Conservation (phyloP, 108 stramenopile species). For the Discostella pseudostelligera region DNA sequence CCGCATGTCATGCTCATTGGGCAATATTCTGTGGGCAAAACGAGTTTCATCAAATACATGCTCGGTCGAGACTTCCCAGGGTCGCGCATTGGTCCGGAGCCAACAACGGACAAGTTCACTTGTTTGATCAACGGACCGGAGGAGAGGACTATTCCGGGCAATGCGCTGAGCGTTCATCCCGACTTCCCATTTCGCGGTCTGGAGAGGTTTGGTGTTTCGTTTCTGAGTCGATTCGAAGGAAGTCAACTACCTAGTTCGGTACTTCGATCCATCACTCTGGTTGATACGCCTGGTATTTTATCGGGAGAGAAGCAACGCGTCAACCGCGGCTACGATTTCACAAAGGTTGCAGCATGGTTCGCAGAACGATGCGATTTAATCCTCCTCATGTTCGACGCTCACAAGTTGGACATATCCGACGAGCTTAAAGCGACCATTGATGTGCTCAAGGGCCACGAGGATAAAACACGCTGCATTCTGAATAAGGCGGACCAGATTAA, state of each 20-base stretch:
- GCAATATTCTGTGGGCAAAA: slow-evolving; percentile 98
- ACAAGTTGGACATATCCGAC: slow-evolving; percentile 99
- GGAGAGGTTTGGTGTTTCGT: slow-evolving; percentile 92
- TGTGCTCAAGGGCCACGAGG: slow-evolving; percentile 95
- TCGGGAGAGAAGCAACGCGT: slow-evolving; percentile 96
- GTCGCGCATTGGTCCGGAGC: slow-evolving; percentile 97
- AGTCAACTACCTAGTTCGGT: slow-evolving; percentile 83
- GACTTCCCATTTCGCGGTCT: slow-evolving; percentile 96
- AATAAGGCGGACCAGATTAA: slow-evolving; percentile 99
- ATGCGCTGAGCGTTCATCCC: slow-evolving; percentile 95
- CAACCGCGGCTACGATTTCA: slow-evolving; percentile 94
- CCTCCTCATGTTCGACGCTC: slow-evolving; percentile 97
- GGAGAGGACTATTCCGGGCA: slow-evolving; percentile 96
- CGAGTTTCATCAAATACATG: slow-evolving; percentile 85
- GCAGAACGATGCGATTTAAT: slow-evolving; percentile 96
- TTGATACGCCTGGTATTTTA: slow-evolving; percentile 98
- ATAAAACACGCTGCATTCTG: slow-evolving; percentile 98
- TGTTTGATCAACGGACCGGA: slow-evolving; percentile 95
- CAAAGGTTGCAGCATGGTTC: slow-evolving; percentile 94
- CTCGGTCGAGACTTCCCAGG: slow-evolving; percentile 89
- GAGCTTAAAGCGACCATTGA: slow-evolving; percentile 96
- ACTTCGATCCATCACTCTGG: slow-evolving; percentile 85
- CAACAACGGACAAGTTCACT: slow-evolving; percentile 97
- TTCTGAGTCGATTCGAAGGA: slow-evolving; percentile 95
- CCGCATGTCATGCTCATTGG: slow-evolving; percentile 96